Conservation (phyloP, 2,329 filamentous ascomycete species). For the Ophiostoma sp. region DNA sequence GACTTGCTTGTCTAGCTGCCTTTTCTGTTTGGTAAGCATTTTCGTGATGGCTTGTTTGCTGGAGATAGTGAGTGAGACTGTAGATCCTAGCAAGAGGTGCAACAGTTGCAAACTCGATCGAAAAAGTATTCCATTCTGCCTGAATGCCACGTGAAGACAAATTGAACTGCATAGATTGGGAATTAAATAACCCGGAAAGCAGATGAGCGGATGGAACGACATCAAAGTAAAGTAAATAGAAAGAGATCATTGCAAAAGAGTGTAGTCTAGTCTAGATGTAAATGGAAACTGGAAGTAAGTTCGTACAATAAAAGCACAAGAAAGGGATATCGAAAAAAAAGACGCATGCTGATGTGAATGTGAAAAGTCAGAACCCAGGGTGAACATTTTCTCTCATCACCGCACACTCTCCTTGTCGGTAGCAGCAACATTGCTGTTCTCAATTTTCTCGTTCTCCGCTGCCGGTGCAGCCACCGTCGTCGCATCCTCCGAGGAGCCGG, state of each 20-base stretch:
- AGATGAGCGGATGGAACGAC: not conserved
- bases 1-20: not conserved
- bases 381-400: not conserved
- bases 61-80: not conserved
- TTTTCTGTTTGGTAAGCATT: not conserved
- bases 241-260: not conserved
- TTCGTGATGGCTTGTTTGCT: not conserved
- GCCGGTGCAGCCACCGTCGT: not conserved
- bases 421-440: not conserved
- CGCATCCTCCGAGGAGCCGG: not conserved
- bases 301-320: not conserved
- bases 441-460: not conserved
- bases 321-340: not conserved
- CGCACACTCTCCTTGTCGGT: not conserved
- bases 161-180: not conserved
- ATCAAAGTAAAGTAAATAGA: not conserved
- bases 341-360: not conserved
- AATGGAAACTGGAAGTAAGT: not conserved
- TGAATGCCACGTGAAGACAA: not conserved
- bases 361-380: not conserved
- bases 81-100: not conserved
- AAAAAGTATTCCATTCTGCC: not conserved
- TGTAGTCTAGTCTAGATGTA: conserved; percentile 16
- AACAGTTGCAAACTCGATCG: not conserved
- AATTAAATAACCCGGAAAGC: not conserved